These are phyloP conservation scores for Fusarium goolgardi DNA, from an alignment of 2,329 filamentous ascomycete genomes.

Conservation along the genomic window DNA sequence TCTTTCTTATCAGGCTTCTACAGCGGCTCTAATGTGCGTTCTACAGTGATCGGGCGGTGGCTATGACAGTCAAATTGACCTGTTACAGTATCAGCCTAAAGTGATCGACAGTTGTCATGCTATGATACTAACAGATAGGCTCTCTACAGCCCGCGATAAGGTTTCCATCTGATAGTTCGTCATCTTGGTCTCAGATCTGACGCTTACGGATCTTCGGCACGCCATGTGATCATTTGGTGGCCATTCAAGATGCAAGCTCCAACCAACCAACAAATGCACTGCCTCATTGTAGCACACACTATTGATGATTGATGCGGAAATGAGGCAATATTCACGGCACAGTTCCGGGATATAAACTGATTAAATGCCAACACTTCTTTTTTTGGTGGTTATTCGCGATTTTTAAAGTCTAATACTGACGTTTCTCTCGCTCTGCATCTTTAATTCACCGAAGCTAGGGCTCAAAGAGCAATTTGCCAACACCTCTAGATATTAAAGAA, in stretches of 20 bases:
- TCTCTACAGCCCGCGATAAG: rapidly evolving
- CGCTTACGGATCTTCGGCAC: conserved; percentile 26
- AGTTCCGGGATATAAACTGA: conserved; percentile 18
- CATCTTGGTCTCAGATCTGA: not conserved
- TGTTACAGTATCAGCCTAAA: not conserved
- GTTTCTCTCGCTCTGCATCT: no score
- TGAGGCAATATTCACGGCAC: not conserved
- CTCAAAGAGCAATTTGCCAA: not conserved
- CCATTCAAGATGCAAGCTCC: not conserved
- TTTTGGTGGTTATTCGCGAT: no score
- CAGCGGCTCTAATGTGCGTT: not conserved
- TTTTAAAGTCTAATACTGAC: no score
- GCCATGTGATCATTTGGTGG: conserved; percentile 11
- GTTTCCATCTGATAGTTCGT: not conserved
- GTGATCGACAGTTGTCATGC: rapidly evolving
- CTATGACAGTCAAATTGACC: not conserved
- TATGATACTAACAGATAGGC: not conserved
- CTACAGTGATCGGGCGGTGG: not conserved
- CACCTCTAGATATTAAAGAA: not conserved
- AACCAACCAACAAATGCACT: conserved; percentile 11
- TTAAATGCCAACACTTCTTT: not conserved
- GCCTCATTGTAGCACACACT: conserved; percentile 1
- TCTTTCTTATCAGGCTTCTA: not conserved
- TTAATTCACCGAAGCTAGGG: no score
- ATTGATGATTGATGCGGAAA: not conserved